A percentile compares a stretch with the other conserved stretches of the same genome.
These are phyloP conservation scores for Suillus bovinus DNA, from an alignment of 768 basidiomycete species.

Conservation along the genomic window DNA sequence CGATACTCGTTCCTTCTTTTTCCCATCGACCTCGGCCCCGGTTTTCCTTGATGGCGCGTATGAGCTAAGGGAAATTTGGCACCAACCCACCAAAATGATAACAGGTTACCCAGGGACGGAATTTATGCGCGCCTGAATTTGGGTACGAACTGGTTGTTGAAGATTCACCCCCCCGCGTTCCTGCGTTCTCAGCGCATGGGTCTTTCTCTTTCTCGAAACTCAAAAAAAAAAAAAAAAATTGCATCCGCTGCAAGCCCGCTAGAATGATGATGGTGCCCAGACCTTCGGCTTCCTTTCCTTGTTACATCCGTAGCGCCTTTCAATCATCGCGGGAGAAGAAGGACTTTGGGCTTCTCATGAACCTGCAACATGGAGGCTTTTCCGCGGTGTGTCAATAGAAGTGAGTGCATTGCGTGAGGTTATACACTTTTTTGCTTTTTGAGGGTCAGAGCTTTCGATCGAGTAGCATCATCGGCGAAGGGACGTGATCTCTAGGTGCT, in stretches of 20 bases:
- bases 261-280: not conserved
- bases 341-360: not conserved
- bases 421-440: not conserved
- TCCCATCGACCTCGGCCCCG: constrained; percentile 5
- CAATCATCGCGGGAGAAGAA: constrained; percentile 9
- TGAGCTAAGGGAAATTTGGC: not conserved
- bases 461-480: not conserved
- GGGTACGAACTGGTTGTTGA: too few species aligned
- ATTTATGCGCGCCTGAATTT: constrained; percentile 4
- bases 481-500: not conserved
- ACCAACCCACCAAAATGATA: not conserved
- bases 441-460: not conserved
- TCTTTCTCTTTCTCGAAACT: constrained; percentile 1
- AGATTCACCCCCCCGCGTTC: not conserved
- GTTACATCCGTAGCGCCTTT: not conserved
- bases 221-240: too few species aligned
- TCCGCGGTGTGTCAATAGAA: not conserved
- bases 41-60: not conserved
- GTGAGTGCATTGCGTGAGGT: not conserved
- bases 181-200: not conserved
- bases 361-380: not conserved
- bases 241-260: constrained; percentile 4
- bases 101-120: not conserved
- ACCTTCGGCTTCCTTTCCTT: not conserved
- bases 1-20: constrained; percentile 1